Base-by-base conservation (phyloP, 2,329 filamentous ascomycete species). In the Phoma sp. region DNA sequence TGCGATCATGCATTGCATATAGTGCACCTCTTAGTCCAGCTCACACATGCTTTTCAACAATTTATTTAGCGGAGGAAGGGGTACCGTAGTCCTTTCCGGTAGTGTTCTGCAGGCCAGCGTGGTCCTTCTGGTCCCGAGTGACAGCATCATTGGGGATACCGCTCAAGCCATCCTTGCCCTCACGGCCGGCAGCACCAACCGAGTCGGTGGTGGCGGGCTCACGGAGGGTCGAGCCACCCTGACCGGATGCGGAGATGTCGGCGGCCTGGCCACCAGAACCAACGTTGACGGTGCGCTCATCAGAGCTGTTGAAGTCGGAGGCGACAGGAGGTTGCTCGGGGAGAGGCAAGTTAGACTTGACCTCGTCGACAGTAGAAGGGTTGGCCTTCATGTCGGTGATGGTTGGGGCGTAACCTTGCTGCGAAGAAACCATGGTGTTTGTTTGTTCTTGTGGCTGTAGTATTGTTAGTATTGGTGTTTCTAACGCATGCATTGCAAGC, bases 271-370 rank as follows among this genome's bases (percentile, higher is more conserved):
- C 76, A 19, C 88, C 88, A 32, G 86, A 85, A 60, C 88, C 88
- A 43, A 90, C 85, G 70, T 91, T 89, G 70, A 90, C 86, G 51
- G 79, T 90, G 59, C 84, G 78, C 29, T 82, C 82, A 67, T 94
- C 89, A 45, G 84, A 80, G 0, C 88, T 91, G 73, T 93, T 87
- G 83, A 87, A 92, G 81, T 95, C 90, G 5, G 89, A 89, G n/a
- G 85, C 78, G n/a, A 77, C 79, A 1, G 90, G 89, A 21, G 91
- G 91, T 63, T 93, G 82, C 2, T 94, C 90, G 17, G 91, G 91
- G 45, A 93, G 85, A 46, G 90, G 89, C 29, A 96, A 86, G 77
- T 92, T 91, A 74, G 86, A 78, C 77, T 88, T 82, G 69, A 82
- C 82, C 74, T 89, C 77, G 47, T 87, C 84, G 71, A 93, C 88